These are phyloP conservation scores for Aspergillus bombycis DNA, from an alignment of 2,329 filamentous ascomycete species.

Conservation along the genomic window DNA sequence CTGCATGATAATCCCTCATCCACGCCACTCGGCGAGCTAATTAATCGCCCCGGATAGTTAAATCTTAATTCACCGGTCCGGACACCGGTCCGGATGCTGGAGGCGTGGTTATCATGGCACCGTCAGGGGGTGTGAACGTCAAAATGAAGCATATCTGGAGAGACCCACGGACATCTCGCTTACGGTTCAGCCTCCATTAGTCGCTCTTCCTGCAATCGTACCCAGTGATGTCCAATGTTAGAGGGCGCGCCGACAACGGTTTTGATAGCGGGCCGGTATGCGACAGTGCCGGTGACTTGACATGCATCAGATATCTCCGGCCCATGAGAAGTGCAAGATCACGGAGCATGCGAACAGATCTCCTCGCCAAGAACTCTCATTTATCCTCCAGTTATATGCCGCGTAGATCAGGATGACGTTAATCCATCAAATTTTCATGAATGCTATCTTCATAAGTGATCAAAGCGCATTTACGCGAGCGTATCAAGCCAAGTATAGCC, in stretches of 20 bases:
- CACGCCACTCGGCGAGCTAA: background rate
- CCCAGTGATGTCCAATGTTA: background rate
- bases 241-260: background rate
- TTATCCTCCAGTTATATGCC: background rate
- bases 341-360: background rate
- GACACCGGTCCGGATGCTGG: slow-evolving; percentile 14
- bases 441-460: background rate
- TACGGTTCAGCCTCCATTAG: background rate
- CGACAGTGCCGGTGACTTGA: background rate
- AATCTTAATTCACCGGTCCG: slow-evolving; percentile 15
- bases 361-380: background rate
- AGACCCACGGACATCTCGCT: background rate
- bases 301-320: background rate
- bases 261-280: background rate
- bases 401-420: background rate
- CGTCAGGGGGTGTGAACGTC: background rate
- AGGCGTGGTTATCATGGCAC: background rate
- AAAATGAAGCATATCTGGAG: background rate
- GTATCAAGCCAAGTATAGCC: background rate
- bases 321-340: background rate
- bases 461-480: background rate
- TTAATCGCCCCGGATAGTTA: background rate
- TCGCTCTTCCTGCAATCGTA: background rate
- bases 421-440: background rate
- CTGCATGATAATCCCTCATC: background rate